Evolutionary conservation across 176 grass and related monocot genomes (phyloP), one percentile per base, ranked within the genome.

Genomic region (Dendrocalamus sinicus): DNA sequence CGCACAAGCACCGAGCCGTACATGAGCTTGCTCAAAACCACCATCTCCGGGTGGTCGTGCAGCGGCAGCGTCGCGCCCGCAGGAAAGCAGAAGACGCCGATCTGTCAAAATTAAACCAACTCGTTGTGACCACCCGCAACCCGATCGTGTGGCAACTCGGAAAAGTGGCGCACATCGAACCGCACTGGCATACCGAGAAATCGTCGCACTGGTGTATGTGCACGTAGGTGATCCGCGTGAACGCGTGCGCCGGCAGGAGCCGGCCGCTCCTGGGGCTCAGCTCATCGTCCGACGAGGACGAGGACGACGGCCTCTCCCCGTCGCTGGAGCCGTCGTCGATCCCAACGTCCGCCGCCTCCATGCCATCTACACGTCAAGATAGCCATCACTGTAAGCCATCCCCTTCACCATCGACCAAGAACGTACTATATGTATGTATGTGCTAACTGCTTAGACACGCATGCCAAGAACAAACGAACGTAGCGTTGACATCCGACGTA

Each of bases 1-100:
- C 82, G 92, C 37, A 76, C 66, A 30, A 81, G 71, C 60, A 87
- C 55, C 0, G 92, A 92, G 20, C 94, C 94, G 45, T 92, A 97
- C 0, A 97, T 81, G 17, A 97, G 83, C 30, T 97, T 97, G 92
- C 90, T 97, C 22, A 97, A 80, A 5, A 94, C 94, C 20, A 91
- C 79, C 94, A 97, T 97, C 64, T 89, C 79, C 11, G 94, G 94
- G 70, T 97, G 94, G 79, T 97, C 94, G 77, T 97, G 94, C 67
- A 97, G 89, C 52, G 94, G 94, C 72, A 97, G 84, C 59, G 51
- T 89, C 12, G 90, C 92, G 39, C 94, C 94, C 44, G 90, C 92
- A 28, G 94, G 94, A 41, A 97, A 97, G 84, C 94, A 97, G 88
- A 97, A 97, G 23, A 97, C 43, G 75, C 94, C 92, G 0, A 97